Conservation (phyloP, 768 basidiomycete species). For the Auricularia cornea region DNA sequence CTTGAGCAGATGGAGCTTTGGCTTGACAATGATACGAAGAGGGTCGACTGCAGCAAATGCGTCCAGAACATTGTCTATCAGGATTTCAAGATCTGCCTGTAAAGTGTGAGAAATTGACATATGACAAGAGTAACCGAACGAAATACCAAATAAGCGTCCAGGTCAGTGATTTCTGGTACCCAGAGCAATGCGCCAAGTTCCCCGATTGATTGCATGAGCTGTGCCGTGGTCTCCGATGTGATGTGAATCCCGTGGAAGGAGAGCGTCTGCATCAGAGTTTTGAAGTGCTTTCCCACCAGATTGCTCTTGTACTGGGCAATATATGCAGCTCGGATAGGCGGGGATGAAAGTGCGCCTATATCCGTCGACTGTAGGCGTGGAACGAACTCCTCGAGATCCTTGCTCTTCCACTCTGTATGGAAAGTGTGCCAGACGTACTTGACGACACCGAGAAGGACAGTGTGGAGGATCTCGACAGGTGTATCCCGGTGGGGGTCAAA, state of each 20-base stretch:
- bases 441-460: constrained; percentile 16
- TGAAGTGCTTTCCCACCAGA: constrained; percentile 36
- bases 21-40: constrained; percentile 23
- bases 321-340: constrained; percentile 29
- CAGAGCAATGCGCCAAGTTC: constrained; percentile 11
- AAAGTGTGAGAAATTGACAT: neutral
- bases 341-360: constrained; percentile 21
- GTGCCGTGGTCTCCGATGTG: neutral
- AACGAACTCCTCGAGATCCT: constrained; percentile 20
- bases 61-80: constrained; percentile 31
- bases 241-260: constrained; percentile 21
- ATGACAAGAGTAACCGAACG: neutral
- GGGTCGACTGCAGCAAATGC: constrained; percentile 26
- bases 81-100: constrained; percentile 14
- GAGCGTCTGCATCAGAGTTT: constrained; percentile 29
- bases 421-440: constrained; percentile 29
- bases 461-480: constrained; percentile 35
- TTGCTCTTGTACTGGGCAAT: constrained; percentile 37
- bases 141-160: constrained; percentile 11
- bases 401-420: constrained; percentile 23
- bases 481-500: constrained; percentile 37
- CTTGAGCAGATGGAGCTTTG: constrained; percentile 27
- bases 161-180: constrained; percentile 9
- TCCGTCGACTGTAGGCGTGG: constrained; percentile 18
- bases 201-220: constrained; percentile 9